A percentile compares a stretch with the other conserved stretches of the same genome.
Evolutionary conservation across 78 protist species (phyloP).

Genomic region (Dictyostelium discoideum): dicty_2.7 NC_007091.3:925001-925500

Average conservation of each 20-base stretch:
- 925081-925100: neutral
- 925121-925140: too few species aligned
- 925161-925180: neutral
- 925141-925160: neutral
- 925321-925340: neutral
- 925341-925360: too few species aligned
- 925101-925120: neutral
- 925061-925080: neutral
- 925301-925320: neutral
- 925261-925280: neutral
- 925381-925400: too few species aligned
- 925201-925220: neutral
- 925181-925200: too few species aligned
- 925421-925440: too few species aligned
- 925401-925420: too few species aligned
- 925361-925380: too few species aligned
- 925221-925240: neutral
- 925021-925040: neutral
- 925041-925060: neutral
- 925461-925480: too few species aligned
- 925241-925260: neutral
- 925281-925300: neutral
- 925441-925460: too few species aligned
- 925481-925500: too few species aligned
- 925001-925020: neutral